Base-by-base conservation (phyloP, 2,329 filamentous ascomycete genomes). In the Pseudohalonectria lignicola region DNA sequence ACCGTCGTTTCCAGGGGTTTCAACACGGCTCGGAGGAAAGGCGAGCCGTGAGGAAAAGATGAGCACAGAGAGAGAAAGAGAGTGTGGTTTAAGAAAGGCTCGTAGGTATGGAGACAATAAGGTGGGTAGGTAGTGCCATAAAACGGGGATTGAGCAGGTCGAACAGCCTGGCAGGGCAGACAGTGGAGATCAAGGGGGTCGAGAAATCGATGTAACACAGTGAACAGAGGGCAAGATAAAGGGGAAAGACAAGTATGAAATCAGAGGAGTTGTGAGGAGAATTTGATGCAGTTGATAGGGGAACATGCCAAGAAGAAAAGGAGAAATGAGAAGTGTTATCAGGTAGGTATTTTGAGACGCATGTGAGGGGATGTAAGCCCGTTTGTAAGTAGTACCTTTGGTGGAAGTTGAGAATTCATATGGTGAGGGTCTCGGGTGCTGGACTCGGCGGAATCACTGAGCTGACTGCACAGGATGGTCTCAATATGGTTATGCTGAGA, bases 351-450 rank as follows among this genome's bases (percentile, higher is more conserved):
- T 26, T 7, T 26, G 12, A 26, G 23, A 7, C 23, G 23, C 23
- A 26, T 26, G 23, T 12, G 23, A 8, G 12, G 23, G 7, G 23
- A 7, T 26, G 23, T 26, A 26, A 12, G 7, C 8, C 12, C 12
- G 23, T 26, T 26, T 7, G 7, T 8, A 12, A 7, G 23, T 26
- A 26, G 23, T 34, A 34, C 31, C 31, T 34, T 34, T 34, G 31
- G 17, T 34, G 31, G 17, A 34, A 34, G 31, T 26, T 26, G 23
- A 34, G 31, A 18, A 34, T 34, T 34, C 31, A 34, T 34, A 26
- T 26, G 23, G 17, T 34, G 31, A 34, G 31, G 31, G 31, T 34
- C 31, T 17, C 31, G 11, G 31, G 16, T 34, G 31, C 31, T 34
- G 31, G 31, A 16, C 31, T 34, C 31, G 31, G 7, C 12, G 23